A percentile compares a stretch with the other conserved stretches of the same genome.
Evolutionary conservation across 2,329 filamentous ascomycete species (phyloP).

Genomic region (Fusarium odoratissimum): DNA sequence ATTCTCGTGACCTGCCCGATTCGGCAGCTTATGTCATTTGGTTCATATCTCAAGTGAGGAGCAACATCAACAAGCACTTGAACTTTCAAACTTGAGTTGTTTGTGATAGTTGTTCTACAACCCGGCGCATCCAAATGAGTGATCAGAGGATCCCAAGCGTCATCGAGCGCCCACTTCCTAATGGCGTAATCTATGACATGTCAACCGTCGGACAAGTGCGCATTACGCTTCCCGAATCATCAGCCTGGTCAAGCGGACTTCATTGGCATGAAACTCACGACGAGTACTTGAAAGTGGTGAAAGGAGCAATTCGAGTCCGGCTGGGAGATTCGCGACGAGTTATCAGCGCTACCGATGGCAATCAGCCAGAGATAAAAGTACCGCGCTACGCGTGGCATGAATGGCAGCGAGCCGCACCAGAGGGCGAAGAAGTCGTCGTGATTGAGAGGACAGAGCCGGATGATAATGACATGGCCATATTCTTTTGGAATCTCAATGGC

Average conservation of each 20-base stretch:
- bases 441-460: constrained; percentile 60
- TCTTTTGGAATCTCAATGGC: constrained; percentile 63
- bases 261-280: constrained; percentile 62
- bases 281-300: constrained; percentile 58
- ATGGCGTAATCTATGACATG: constrained; percentile 50
- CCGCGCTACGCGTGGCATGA: constrained; percentile 55
- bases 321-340: constrained; percentile 31
- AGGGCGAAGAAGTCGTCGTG: constrained; percentile 53
- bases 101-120: too few species aligned
- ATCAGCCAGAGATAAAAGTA: constrained; percentile 50
- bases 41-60: background rate
- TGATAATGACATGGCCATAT: constrained; percentile 59
- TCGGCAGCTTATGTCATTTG: background rate
- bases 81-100: background rate
- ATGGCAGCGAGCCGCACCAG: constrained; percentile 55
- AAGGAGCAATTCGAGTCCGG: constrained; percentile 49
- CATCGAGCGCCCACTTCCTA: constrained; percentile 30
- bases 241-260: constrained; percentile 60
- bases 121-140: rapidly evolving
- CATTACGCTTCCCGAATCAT: constrained; percentile 56
- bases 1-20: background rate
- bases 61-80: background rate
- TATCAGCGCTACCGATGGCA: constrained; percentile 28
- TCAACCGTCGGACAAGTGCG: constrained; percentile 51
- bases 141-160: background rate